Base-by-base conservation (phyloP, 805 yeast species). In the Metschnikowia picachoensis region DNA sequence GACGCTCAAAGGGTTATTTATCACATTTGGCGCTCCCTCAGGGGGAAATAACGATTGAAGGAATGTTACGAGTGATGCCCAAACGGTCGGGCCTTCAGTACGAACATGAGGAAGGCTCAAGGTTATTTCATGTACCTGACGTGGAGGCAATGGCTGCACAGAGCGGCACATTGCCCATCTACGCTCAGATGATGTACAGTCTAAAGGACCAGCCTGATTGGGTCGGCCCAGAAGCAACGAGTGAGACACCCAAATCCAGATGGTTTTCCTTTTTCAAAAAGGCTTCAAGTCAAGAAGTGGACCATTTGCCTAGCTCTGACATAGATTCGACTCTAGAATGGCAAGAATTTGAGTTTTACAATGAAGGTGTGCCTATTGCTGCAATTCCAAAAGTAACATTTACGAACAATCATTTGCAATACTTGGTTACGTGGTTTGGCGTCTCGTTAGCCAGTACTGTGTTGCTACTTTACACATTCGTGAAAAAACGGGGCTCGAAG, bases 371-470 rank as follows among this genome's bases (percentile, higher is more conserved):
- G 7, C 99, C 99, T 10, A 63, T 94, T 10, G 99, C 96, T 1
- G 82, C 85, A 44, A 67, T 73, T 8, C 91, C 97, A n/a, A 80
- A 80, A 56, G 79, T 92, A 30, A 91, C 83, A 54, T 77, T 88
- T 60, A 82, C 85, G 50, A 94, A 94, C 64, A 89, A 90, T 60
- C 99, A 94, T 61, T 67, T 91, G 64, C 96, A 92, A 64, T 94
- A 94, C 63, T 69, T 94, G 59, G 80, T 89, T 16, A 94, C 99
- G 0, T 94, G 99, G 99, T 92, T 87, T 63, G 96, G 97, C 0
- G 76, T 92, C 36, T 81, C 90, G 2, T 57, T 86, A 35, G 78
- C 87, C 33, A 85, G 96, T 32, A 57, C 90, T 0, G 79, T 85
- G 30, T 77, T 89, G 66, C 73, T 94, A 47, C 37, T 59, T 12